These are phyloP conservation scores for Ophiostoma ulmi DNA, from an alignment of 2,329 filamentous ascomycete species.

Conservation along the genomic window DNA sequence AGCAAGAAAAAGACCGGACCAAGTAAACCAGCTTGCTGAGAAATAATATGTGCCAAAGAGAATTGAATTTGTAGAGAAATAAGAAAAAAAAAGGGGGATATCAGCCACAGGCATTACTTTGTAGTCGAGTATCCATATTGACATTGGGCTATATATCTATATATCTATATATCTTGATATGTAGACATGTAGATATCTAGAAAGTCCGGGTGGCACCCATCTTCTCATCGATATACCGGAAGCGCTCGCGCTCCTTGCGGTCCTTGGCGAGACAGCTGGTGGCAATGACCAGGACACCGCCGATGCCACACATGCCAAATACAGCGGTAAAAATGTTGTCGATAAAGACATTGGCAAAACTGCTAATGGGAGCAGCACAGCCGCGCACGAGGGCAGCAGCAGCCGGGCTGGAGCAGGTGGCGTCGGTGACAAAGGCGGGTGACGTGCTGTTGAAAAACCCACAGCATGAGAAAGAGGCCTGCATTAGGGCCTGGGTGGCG, in stretches of 20 bases:
- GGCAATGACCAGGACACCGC: conserved; percentile 63
- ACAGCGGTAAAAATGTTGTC: conserved; percentile 73
- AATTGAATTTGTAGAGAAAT: conserved; percentile 5
- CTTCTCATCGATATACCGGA: conserved; percentile 79
- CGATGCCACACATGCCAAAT: conserved; percentile 72
- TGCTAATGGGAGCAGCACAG: conserved; percentile 62
- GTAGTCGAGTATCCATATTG: not conserved
- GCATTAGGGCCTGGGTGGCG: conserved; percentile 61
- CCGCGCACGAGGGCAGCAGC: conserved; percentile 65
- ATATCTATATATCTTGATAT: not conserved
- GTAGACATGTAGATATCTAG: conserved; percentile 30
- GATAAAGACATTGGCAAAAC: conserved; percentile 65
- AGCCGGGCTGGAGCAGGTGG: conserved; percentile 62
- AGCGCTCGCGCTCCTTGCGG: conserved; percentile 72
- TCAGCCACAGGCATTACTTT: not conserved
- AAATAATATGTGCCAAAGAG: conserved; percentile 12
- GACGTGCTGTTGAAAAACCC: conserved; percentile 69
- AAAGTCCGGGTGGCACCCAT: conserved; percentile 49
- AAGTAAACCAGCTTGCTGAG: conserved; percentile 20
- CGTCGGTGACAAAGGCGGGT: conserved; percentile 66
- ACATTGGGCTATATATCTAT: not conserved
- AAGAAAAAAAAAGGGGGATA: not conserved
- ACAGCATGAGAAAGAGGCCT: conserved; percentile 71
- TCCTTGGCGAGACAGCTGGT: conserved; percentile 74
- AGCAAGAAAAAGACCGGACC: not conserved